A percentile compares a stretch with the other conserved stretches of the same genome.
Conservation (phyloP, 148 eudicot species). For the Arctostaphylos glauca region DNA sequence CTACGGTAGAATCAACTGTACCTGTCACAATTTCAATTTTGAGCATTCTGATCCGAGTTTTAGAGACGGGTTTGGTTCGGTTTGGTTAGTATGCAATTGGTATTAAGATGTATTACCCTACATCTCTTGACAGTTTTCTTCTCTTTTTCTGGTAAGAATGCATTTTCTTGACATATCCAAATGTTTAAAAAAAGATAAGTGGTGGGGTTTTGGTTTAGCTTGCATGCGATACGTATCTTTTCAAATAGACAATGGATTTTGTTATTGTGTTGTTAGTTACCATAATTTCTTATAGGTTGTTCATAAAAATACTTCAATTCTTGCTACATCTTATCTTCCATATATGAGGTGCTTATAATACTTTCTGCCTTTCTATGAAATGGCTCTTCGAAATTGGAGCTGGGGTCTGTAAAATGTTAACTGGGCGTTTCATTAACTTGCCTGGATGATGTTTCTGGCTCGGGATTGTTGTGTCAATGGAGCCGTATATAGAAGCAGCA, state of each 20-base stretch:
- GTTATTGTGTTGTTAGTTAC: too few relatives aligned
- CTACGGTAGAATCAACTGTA: background rate
- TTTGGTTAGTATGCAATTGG: too few relatives aligned
- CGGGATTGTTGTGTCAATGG: constrained; percentile 66
- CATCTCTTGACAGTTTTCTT: too few relatives aligned
- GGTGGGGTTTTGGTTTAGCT: too few relatives aligned
- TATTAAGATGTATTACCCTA: too few relatives aligned
- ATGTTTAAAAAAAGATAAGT: too few relatives aligned
- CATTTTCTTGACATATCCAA: too few relatives aligned
- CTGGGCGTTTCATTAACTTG: constrained; percentile 56
- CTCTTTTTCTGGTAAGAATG: too few relatives aligned
- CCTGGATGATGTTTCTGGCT: constrained; percentile 66
- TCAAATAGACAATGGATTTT: too few relatives aligned
- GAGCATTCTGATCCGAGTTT: background rate
- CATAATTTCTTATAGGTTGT: background rate
- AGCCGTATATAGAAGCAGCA: constrained; percentile 76
- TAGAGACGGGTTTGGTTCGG: background rate
- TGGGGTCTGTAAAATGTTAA: constrained; percentile 68
- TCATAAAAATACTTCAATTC: background rate
- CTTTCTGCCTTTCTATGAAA: constrained; percentile 60
- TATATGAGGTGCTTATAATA: constrained; percentile 37
- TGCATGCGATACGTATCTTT: background rate
- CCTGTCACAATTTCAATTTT: background rate
- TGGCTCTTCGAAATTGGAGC: constrained; percentile 98
- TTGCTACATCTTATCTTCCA: background rate